Base-by-base conservation (phyloP, 352 stramenopile genomes). In the Globisporangium barbulae region DNA sequence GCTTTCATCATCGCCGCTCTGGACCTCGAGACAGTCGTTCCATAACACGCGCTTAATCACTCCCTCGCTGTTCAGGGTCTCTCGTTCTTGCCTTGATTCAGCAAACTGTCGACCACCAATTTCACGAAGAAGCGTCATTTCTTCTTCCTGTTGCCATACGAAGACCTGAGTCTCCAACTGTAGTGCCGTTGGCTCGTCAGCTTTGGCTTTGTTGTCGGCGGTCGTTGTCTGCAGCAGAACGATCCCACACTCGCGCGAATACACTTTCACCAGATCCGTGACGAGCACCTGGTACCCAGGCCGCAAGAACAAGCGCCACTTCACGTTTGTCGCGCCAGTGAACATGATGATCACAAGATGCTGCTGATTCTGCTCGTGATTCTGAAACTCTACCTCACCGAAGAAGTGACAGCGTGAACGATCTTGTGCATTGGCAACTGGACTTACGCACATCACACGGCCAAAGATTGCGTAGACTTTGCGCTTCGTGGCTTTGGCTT, bases 211-310 rank as follows among this genome's bases (percentile, higher is more conserved):
- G 5, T 28, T 37, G 3, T 35, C 37, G 8, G 61, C n/a, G 31
- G 49, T 39, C 21, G 72, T 79, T 28, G 71, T 67, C 68, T 90
- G 79, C 12, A 93, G 75, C 49, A 93, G 67, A 63, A 89, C 87
- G 48, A 85, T 69, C 0, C 71, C 71, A 61, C 79, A 83, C 42
- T 91, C 81, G 58, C 76, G 67, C 15, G 80, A 87, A 57, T 76
- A 76, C 0, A 93, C 74, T 55, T 90, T 91, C 22, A 85, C 70
- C 17, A 90, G 35, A 69, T 93, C 78, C 7, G 84, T 87, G 15
- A 90, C 1, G 5, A 91, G 52, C 22, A 88, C 63, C 1, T 72
- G 50, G 35, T 73, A 62, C 15, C 79, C 74, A 10, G 75, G 76
- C 13, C 44, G 65, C 3, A 90, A 55, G 68, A 88, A 90, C 7